A percentile compares a stretch with the other conserved stretches of the same genome.
Conservation (phyloP, 805 yeast species). For the fission yeast (Schizosaccharomyces pombe) region ASM294v3 CU329670.1:3834501-3835000, state of each 20-base stretch:
- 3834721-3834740: conserved; percentile 88
- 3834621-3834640: background rate
- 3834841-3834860: conserved; percentile 11
- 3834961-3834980: background rate
- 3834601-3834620: too few species aligned
- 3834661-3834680: background rate
- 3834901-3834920: background rate
- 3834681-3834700: conserved; percentile 32
- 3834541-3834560: conserved; percentile 7
- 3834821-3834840: conserved; percentile 58
- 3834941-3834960: background rate
- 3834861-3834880: background rate
- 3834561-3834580: background rate
- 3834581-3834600: too few species aligned
- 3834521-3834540: conserved; percentile 9
- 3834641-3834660: background rate
- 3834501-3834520: conserved; percentile 7
- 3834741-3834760: conserved; percentile 47
- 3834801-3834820: conserved; percentile 67
- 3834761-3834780: conserved; percentile 37
- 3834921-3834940: background rate
- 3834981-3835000: background rate
- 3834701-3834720: conserved; percentile 85
- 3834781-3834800: conserved; percentile 38
- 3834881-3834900: background rate